Conservation (phyloP, 2,329 filamentous ascomycete species). For the Coccinonectria pachysandricola region DNA sequence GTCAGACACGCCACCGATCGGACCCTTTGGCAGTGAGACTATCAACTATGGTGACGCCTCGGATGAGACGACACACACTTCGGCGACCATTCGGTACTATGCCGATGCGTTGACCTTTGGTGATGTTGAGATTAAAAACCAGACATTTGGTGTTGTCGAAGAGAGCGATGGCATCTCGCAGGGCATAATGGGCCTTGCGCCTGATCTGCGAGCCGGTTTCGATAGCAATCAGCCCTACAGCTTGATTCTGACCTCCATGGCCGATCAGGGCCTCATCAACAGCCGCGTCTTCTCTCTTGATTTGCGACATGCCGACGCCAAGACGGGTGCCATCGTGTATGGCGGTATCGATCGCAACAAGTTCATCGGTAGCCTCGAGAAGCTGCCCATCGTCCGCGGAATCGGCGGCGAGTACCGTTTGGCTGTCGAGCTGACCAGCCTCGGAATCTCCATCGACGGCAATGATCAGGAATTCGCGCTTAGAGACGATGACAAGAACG, state of each 20-base stretch:
- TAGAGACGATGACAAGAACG: slow-evolving; percentile 23
- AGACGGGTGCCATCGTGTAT: slow-evolving; percentile 40
- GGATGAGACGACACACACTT: slow-evolving; percentile 25
- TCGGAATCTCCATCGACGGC: slow-evolving; percentile 22
- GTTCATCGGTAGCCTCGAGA: slow-evolving; percentile 35
- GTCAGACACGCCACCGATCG: slow-evolving; percentile 29
- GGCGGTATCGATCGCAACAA: slow-evolving; percentile 43
- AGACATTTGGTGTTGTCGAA: slow-evolving; percentile 40
- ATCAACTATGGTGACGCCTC: slow-evolving; percentile 31
- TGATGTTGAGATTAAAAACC: slow-evolving; percentile 28
- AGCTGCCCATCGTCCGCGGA: slow-evolving; percentile 32
- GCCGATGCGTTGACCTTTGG: slow-evolving; percentile 37
- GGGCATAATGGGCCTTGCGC: slow-evolving; percentile 42
- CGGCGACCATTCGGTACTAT: slow-evolving; percentile 34
- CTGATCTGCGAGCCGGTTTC: slow-evolving; percentile 30
- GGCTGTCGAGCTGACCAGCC: slow-evolving; percentile 20
- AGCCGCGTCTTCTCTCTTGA: slow-evolving; percentile 42
- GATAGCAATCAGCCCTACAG: slow-evolving; percentile 33
- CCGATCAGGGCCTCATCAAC: slow-evolving; percentile 34
- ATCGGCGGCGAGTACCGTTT: slow-evolving; percentile 26
- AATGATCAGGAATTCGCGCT: slow-evolving; percentile 17
- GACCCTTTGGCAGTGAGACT: slow-evolving; percentile 27
- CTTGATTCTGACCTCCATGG: slow-evolving; percentile 41
- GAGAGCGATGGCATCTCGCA: slow-evolving; percentile 36
- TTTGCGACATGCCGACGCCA: slow-evolving; percentile 32